These are phyloP conservation scores for Pezicula neosporulosa DNA, from an alignment of 2,329 filamentous ascomycete genomes.

Conservation along the genomic window DNA sequence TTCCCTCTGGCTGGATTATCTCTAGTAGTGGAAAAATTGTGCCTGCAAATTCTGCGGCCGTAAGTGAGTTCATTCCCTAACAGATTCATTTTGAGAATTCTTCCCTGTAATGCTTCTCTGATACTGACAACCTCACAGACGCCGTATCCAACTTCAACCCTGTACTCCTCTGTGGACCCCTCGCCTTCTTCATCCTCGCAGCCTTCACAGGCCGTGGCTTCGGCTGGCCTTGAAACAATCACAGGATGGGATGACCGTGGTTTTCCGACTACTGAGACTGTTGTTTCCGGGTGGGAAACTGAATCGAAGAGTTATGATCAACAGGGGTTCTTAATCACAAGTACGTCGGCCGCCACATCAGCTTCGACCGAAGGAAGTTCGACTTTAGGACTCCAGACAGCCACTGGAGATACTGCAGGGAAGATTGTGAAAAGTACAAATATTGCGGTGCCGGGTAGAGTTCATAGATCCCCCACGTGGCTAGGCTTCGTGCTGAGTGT, in stretches of 20 bases:
- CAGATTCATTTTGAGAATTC: constrained; percentile 24
- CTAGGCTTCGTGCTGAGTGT: background rate
- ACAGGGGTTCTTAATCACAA: constrained; percentile 39
- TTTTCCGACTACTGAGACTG: constrained; percentile 43
- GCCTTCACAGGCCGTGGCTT: constrained; percentile 15
- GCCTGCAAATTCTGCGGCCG: constrained; percentile 64
- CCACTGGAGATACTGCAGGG: background rate
- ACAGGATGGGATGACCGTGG: constrained; percentile 45
- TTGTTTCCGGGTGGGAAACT: constrained; percentile 30
- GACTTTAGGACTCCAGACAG: background rate
- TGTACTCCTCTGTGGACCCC: constrained; percentile 43
- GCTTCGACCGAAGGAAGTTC: background rate
- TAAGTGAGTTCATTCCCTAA: constrained; percentile 49
- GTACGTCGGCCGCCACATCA: constrained; percentile 4
- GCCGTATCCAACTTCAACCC: constrained; percentile 45
- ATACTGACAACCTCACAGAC: constrained; percentile 28
- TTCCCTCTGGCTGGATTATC: constrained; percentile 81
- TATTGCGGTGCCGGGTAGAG: background rate
- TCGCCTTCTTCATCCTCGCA: constrained; percentile 42
- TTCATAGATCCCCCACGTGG: background rate
- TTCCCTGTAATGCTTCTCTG: constrained; percentile 15
- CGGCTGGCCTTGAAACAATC: constrained; percentile 29
- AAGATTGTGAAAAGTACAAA: background rate
- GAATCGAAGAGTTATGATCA: constrained; percentile 39
- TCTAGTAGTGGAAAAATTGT: constrained; percentile 76